Conservation (phyloP, 306 rosid species). For the Luffa aegyptiaca region DNA sequence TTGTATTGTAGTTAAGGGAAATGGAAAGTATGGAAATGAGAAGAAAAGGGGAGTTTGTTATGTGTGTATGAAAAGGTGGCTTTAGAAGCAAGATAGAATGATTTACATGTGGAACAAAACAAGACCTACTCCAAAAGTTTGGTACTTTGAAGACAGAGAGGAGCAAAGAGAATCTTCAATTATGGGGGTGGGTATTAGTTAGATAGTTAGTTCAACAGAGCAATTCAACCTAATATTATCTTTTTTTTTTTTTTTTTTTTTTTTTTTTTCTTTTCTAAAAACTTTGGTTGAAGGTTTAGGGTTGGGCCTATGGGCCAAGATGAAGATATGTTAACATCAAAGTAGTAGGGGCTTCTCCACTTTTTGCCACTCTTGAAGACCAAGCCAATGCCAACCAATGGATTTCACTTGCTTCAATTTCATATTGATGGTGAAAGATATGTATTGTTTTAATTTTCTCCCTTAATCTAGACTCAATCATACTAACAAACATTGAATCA, state of each 20-base stretch:
- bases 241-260: neutral
- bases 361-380: neutral
- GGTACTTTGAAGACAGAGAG: neutral
- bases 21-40: neutral
- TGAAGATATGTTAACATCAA: neutral
- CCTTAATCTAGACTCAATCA: conserved; percentile 8
- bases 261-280: neutral
- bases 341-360: neutral
- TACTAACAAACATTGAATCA: conserved; percentile 8
- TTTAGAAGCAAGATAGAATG: conserved; percentile 55
- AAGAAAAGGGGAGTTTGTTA: conserved; percentile 13
- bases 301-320: neutral
- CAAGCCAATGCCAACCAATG: neutral
- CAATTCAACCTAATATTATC: conserved; percentile 6
- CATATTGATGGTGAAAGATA: neutral
- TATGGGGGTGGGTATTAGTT: conserved; percentile 12
- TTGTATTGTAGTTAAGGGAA: neutral
- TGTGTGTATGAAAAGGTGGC: conserved; percentile 19
- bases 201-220: conserved; percentile 5
- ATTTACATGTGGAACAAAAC: conserved; percentile 33
- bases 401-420: neutral
- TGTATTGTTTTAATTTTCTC: neutral
- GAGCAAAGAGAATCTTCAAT: neutral
- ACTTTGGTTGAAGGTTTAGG: neutral
- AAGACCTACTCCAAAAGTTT: conserved; percentile 6